phyloP scores from a whole-genome alignment of 345 rosid species.

The Gossypium arboreum region DNA sequence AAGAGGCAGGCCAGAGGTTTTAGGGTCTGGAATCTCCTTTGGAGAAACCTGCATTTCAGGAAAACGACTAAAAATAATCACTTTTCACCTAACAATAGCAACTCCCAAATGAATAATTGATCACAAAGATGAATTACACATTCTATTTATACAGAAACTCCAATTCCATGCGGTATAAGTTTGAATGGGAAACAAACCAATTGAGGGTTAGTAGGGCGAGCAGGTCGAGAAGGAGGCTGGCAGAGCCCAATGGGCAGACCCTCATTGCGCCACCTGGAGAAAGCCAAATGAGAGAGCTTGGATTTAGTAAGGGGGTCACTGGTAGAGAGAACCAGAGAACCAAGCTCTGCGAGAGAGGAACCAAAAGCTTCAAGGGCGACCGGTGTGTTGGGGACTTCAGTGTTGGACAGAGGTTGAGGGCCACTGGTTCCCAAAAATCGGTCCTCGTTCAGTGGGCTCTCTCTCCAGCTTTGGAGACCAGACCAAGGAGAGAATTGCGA shows the following conservation, averaged over 20 bases:
- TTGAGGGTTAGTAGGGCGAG: constrained; percentile 66
- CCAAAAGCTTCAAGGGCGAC: constrained; percentile 32
- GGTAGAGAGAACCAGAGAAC: constrained; percentile 76
- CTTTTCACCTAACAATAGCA: not conserved
- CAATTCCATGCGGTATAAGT: no score
- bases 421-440: constrained; percentile 81
- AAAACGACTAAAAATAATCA: not conserved
- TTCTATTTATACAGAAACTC: no score
- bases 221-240: constrained; percentile 61
- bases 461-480: constrained; percentile 69
- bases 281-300: constrained; percentile 69
- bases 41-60: constrained; percentile 57
- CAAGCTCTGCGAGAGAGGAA: constrained; percentile 79
- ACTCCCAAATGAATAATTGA: not conserved
- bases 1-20: constrained; percentile 71
- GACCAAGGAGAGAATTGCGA: constrained; percentile 49
- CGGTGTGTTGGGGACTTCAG: not conserved
- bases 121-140: not conserved
- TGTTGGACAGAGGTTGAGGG: constrained; percentile 37
- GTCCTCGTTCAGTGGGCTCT: constrained; percentile 52
- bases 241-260: constrained; percentile 55
- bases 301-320: constrained; percentile 63
- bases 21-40: constrained; percentile 65
- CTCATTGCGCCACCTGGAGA: constrained; percentile 61
- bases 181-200: constrained; percentile 41